A percentile compares a stretch with the other conserved stretches of the same genome.
Conservation (phyloP, 2,329 filamentous ascomycete species). For the Pyricularia grisea region DNA sequence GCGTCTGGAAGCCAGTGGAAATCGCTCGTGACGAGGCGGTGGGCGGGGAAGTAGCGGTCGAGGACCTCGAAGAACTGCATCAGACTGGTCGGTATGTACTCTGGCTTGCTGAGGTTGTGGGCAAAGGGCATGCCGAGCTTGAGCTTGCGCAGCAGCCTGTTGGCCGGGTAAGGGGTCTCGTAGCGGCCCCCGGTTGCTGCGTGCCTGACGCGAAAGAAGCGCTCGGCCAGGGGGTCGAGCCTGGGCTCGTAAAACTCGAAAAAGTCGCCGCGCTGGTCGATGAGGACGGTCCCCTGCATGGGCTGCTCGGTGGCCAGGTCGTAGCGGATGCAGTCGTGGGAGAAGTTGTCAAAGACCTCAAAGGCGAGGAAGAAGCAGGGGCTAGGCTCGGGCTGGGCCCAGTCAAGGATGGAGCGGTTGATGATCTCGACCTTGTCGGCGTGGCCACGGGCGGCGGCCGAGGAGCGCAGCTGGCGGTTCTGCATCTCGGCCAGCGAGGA, state of each 20-base stretch:
- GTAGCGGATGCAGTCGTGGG: slow-evolving; percentile 90
- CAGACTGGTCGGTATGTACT: slow-evolving; percentile 88
- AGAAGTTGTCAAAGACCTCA: slow-evolving; percentile 98
- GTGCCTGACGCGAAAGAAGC: slow-evolving; percentile 78
- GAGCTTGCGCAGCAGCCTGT: slow-evolving; percentile 49
- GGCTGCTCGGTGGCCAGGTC: slow-evolving; percentile 71
- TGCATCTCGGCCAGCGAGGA: slow-evolving; percentile 71
- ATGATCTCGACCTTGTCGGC: slow-evolving; percentile 83
- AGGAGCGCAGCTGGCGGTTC: slow-evolving; percentile 47
- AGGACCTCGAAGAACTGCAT: slow-evolving; percentile 97
- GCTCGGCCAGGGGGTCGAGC: slow-evolving; percentile 72
- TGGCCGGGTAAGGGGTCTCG: slow-evolving; percentile 49
- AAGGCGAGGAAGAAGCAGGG: slow-evolving; percentile 97
- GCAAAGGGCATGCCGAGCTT: slow-evolving; percentile 58
- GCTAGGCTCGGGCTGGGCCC: slow-evolving; percentile 76
- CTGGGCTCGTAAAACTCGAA: slow-evolving; percentile 83
- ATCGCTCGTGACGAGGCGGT: slow-evolving; percentile 81
- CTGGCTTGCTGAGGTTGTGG: slow-evolving; percentile 68
- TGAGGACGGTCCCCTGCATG: slow-evolving; percentile 79
- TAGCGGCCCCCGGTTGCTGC: slow-evolving; percentile 59
- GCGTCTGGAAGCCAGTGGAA: slow-evolving; percentile 82
- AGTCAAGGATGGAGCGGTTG: slow-evolving; percentile 92
- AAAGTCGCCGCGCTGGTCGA: slow-evolving; percentile 80
- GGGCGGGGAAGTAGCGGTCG: slow-evolving; percentile 78
- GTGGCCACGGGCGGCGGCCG: slow-evolving; percentile 59